Conservation (phyloP, 2,329 filamentous ascomycete genomes). For the Trichoderma sp. region DNA sequence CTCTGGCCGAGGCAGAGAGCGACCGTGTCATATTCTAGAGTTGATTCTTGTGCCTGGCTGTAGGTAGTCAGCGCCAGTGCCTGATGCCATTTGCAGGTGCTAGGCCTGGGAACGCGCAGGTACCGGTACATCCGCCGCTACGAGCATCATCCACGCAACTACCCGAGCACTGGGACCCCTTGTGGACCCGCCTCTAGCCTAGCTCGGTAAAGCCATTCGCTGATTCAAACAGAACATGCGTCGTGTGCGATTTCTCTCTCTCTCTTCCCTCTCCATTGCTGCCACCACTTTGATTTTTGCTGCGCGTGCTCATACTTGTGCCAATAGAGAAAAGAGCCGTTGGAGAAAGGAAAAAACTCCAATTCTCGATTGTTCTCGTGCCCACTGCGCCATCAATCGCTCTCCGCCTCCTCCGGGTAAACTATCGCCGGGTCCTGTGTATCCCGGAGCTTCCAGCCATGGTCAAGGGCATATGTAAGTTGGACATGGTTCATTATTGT, state of each 20-base stretch:
- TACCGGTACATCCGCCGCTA: slow-evolving; percentile 8
- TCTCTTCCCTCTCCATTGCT: not conserved
- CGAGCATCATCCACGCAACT: not conserved
- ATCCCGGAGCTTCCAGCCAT: slow-evolving; percentile 29
- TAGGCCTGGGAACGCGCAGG: not conserved
- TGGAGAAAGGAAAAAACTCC: not conserved
- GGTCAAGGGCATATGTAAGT: slow-evolving; percentile 29
- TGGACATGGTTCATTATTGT: slow-evolving; percentile 7
- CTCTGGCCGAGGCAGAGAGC: not conserved
- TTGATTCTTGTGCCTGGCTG: not conserved
- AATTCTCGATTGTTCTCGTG: slow-evolving; percentile 1
- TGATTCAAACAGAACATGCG: not conserved
- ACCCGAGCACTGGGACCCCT: slow-evolving; percentile 7
- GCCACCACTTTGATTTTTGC: not conserved
- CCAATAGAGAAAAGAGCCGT: not conserved
- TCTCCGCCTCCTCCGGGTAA: slow-evolving; percentile 4
- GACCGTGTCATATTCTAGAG: not conserved
- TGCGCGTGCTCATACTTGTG: not conserved
- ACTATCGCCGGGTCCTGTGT: not conserved
- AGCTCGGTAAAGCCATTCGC: slow-evolving; percentile 2
- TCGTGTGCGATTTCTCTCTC: not conserved
- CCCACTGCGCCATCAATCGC: not conserved
- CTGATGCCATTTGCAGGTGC: not conserved
- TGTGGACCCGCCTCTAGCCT: slow-evolving; percentile 11
- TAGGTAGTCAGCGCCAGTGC: not conserved